Evolutionary conservation across 2,329 filamentous ascomycete species (phyloP).

Genomic region (Pleomassaria siparia): DNA sequence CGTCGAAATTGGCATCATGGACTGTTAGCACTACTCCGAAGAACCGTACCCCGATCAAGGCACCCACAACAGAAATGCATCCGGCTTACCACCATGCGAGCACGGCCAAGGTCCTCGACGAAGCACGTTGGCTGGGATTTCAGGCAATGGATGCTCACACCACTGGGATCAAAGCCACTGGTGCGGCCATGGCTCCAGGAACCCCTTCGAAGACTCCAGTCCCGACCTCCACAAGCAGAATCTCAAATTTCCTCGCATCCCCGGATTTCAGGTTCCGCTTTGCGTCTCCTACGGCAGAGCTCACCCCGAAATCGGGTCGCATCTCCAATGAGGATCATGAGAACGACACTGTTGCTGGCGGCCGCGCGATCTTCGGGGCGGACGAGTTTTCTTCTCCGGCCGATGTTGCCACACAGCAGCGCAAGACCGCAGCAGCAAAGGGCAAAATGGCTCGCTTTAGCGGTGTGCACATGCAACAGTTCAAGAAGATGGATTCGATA

Average conservation of each 20-base stretch:
- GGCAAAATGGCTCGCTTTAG: constrained; percentile 79
- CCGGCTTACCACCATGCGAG: constrained; percentile 77
- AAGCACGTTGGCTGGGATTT: constrained; percentile 81
- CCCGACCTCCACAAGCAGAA: constrained; percentile 21
- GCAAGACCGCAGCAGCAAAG: constrained; percentile 79
- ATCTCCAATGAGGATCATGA: constrained; percentile 69
- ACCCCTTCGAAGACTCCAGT: constrained; percentile 64
- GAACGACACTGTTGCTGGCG: constrained; percentile 51
- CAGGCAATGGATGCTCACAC: constrained; percentile 62
- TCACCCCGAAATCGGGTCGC: constrained; percentile 63
- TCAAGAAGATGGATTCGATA: constrained; percentile 98
- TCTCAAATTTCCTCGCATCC: constrained; percentile 44
- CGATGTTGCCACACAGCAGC: constrained; percentile 50
- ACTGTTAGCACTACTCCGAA: constrained; percentile 54
- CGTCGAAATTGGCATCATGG: constrained; percentile 19
- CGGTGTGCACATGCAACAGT: constrained; percentile 80
- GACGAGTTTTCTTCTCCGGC: constrained; percentile 39
- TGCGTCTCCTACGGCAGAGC: constrained; percentile 55
- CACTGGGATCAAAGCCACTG: constrained; percentile 46
- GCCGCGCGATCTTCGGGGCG: constrained; percentile 39
- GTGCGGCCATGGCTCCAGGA: constrained; percentile 51
- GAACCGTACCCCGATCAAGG: constrained; percentile 66
- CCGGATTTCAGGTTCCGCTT: constrained; percentile 69
- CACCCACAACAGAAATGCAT: constrained; percentile 82
- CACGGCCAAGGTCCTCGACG: constrained; percentile 75